Conservation (phyloP, 352 stramenopile genomes). For the Phytophthora kernoviae region DNA sequence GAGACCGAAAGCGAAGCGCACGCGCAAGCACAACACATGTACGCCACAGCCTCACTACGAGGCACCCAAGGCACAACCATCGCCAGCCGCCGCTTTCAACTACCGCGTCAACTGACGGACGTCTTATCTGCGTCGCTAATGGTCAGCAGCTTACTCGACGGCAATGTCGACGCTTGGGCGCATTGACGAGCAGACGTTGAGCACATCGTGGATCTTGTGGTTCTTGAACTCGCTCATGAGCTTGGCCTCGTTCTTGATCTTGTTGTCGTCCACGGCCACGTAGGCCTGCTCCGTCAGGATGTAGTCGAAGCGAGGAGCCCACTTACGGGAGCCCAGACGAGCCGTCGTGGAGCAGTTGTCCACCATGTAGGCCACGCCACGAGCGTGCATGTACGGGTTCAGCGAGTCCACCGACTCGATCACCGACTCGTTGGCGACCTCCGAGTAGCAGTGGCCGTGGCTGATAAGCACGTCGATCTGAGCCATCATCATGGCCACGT, state of each 20-base stretch:
- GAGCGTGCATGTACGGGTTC: slow-evolving; percentile 99
- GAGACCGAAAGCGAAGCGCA: slow-evolving; percentile 7
- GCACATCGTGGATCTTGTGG: slow-evolving; percentile 97
- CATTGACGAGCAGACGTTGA: slow-evolving; percentile 95
- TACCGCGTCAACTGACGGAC: slow-evolving; percentile 5
- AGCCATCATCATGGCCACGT: slow-evolving; percentile 98
- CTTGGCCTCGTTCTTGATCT: slow-evolving; percentile 79
- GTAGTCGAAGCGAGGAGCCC: slow-evolving; percentile 98
- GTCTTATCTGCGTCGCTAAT: slow-evolving; percentile 3
- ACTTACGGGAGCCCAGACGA: slow-evolving; percentile 97
- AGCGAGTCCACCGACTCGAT: slow-evolving; percentile 98
- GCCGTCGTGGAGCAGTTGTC: slow-evolving; percentile 99
- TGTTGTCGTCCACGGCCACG: slow-evolving; percentile 94
- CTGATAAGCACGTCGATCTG: slow-evolving; percentile 98
- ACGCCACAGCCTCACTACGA: slow-evolving; percentile 8
- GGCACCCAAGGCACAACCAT: slow-evolving; percentile 20
- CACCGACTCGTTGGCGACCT: slow-evolving; percentile 98
- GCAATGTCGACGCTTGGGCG: slow-evolving; percentile 96
- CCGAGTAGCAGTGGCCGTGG: slow-evolving; percentile 96
- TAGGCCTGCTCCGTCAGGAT: slow-evolving; percentile 98
- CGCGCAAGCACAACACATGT: slow-evolving; percentile 15
- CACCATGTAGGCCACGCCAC: slow-evolving; percentile 98
- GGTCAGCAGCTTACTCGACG: slow-evolving; percentile 56
- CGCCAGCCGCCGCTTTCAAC: slow-evolving; percentile 3
- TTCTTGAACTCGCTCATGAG: slow-evolving; percentile 96